Base-by-base conservation (phyloP, 1,284 basidiomycete genomes). In the Moniliella sp. region DNA sequence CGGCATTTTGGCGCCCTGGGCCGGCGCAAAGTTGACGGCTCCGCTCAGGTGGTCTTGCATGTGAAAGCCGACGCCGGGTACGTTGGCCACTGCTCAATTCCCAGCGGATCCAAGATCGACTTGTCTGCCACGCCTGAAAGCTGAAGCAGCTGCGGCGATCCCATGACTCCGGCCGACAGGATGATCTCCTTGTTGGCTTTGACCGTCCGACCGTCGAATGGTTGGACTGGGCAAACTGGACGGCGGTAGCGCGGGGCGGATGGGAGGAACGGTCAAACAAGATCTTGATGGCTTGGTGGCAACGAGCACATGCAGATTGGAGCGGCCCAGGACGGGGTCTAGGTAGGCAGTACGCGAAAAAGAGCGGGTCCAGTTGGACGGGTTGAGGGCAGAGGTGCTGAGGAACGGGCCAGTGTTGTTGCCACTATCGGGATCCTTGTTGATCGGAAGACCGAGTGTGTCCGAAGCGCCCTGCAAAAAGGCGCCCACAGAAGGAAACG, bases 51-150 rank as follows among this genome's bases (percentile, higher is more conserved):
- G 69, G 34, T 70, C 69, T 34, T 69, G 68, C 5, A 68, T 48
- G 44, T 71, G 69, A 41, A 63, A 60, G 4, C 69, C 69, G 2
- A 70, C 68, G 3, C 67, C 67, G 4, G 65, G 62, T 10, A 70
- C 59, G 18, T 66, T 54, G 18, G 67, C 43, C 33, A 63, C 3
- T 62, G 34, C 1, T 58, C 50, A 11, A 71, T 58, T 7, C 62
- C 62, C n/a, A 64, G 43, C 26, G 42, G 49, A 8, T 50, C 39
- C 8, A 71, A 56, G 1, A 68, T 45, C 10, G 61, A 51, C 12
- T n/a, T 45, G 49, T 30, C 60, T 44, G 5, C 69, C 69, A 25
- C 70, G 65, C n/a, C 4, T 69, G 68, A 2, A 3, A 69, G 49
- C 37, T 69, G 67, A 0, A 70, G 56, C 13, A 70, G 60, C 39